Percentiles rank a stretch among this genome's conserved stretches.
These are phyloP conservation scores for Chlamydomonas asymmetrica DNA, from an alignment of 139 green algal genomes.

Conservation along the genomic window DNA sequence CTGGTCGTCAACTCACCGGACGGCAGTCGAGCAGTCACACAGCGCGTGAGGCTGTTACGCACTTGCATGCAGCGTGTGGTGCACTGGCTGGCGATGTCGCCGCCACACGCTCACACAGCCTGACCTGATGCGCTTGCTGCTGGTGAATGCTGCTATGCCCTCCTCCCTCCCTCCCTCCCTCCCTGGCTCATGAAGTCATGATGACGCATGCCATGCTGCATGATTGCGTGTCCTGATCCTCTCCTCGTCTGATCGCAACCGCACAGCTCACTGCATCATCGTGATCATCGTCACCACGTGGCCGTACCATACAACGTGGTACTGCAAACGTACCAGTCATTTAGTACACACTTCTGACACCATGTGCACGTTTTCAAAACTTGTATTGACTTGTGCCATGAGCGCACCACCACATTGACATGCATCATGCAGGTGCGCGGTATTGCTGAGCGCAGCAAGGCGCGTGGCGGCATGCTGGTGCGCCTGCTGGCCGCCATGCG, in stretches of 20 bases:
- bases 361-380: too few relatives aligned
- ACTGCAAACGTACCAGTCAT: neutral
- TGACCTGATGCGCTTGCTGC: too few relatives aligned
- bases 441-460: slow-evolving; percentile 35
- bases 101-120: too few relatives aligned
- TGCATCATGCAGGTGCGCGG: slow-evolving; percentile 7
- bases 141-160: neutral
- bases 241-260: neutral
- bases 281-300: neutral
- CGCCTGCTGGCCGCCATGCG: slow-evolving; percentile 26
- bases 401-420: too few relatives aligned
- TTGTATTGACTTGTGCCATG: neutral
- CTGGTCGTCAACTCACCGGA: too few relatives aligned
- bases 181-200: neutral
- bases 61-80: neutral
- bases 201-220: neutral
- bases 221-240: neutral
- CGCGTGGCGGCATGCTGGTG: slow-evolving; percentile 32
- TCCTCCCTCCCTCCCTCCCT: neutral
- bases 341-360: neutral
- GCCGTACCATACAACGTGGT: neutral
- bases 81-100: neutral
- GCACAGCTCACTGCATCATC: neutral
- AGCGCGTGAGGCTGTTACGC: neutral
- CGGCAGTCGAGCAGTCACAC: neutral